Evolutionary conservation across 2,329 filamentous ascomycete genomes (phyloP).

Genomic region (Alternaria hordeiaustralica): DNA sequence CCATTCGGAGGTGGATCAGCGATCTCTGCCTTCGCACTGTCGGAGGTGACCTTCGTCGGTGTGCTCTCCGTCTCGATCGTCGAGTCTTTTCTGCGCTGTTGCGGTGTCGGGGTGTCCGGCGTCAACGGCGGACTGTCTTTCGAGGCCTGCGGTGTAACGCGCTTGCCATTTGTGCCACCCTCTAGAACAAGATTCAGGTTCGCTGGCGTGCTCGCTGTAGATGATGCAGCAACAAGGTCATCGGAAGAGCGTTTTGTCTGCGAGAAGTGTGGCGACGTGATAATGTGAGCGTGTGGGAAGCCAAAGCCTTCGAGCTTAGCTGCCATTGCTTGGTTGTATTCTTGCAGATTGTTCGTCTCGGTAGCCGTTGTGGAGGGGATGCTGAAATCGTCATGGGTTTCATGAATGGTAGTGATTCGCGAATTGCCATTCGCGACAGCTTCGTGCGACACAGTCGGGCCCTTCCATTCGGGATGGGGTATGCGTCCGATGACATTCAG

Average conservation of each 20-base stretch:
- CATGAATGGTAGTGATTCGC: slow-evolving; percentile 11
- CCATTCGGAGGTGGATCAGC: slow-evolving; percentile 1
- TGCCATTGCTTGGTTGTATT: slow-evolving; percentile 14
- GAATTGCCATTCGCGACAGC: slow-evolving; percentile 19
- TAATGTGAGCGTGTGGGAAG: slow-evolving; percentile 17
- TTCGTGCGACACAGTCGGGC: slow-evolving; percentile 19
- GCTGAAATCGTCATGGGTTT: slow-evolving; percentile 39
- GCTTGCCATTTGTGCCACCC: slow-evolving; percentile 23
- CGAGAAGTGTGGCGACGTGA: slow-evolving; percentile 34
- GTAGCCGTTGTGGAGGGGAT: slow-evolving; percentile 37
- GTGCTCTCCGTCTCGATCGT: slow-evolving; percentile 2
- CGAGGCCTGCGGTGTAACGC: slow-evolving; percentile 16
- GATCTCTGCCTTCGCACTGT: background rate
- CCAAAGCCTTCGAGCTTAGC: slow-evolving; percentile 36
- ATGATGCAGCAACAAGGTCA: slow-evolving; percentile 38
- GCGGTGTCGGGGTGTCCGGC: slow-evolving; percentile 30
- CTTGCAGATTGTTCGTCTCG: slow-evolving; percentile 21
- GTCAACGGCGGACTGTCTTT: slow-evolving; percentile 21
- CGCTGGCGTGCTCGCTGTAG: slow-evolving; percentile 35
- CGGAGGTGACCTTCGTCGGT: slow-evolving; percentile 11
- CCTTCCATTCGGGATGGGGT: slow-evolving; percentile 39
- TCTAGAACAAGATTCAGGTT: slow-evolving; percentile 14
- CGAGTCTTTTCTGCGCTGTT: slow-evolving; percentile 23
- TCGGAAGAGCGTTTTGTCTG: slow-evolving; percentile 45
- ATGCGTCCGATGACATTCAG: slow-evolving; percentile 39